Conservation (phyloP, 345 rosid species). For the Corymbia maculata region DNA sequence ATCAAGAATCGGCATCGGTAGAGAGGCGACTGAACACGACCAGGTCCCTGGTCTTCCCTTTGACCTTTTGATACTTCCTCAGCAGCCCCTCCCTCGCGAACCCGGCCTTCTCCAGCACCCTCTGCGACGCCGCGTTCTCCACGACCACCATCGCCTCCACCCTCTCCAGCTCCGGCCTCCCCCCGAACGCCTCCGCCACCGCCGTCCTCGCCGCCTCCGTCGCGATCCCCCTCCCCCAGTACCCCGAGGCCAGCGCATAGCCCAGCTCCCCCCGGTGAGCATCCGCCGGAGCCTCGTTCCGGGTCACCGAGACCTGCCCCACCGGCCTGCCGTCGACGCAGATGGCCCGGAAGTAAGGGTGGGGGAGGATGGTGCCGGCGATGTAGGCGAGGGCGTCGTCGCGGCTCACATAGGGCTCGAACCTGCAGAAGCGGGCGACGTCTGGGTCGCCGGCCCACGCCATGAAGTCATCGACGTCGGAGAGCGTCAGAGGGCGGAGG, state of each 20-base stretch:
- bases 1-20: not conserved
- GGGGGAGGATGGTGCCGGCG: conserved; percentile 13
- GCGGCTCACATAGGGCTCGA: conserved; percentile 39
- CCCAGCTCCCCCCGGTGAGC: conserved; percentile 19
- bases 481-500: conserved; percentile 26
- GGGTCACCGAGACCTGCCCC: conserved; percentile 40
- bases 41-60: conserved; percentile 11
- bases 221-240: conserved; percentile 27
- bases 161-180: conserved; percentile 24
- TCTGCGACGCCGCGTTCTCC: conserved; percentile 14
- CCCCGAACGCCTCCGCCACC: not conserved
- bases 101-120: conserved; percentile 30
- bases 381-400: conserved; percentile 37
- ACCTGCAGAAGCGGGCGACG: conserved; percentile 41
- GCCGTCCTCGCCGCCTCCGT: conserved; percentile 15
- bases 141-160: conserved; percentile 23
- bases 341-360: conserved; percentile 59
- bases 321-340: conserved; percentile 39
- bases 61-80: conserved; percentile 5
- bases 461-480: conserved; percentile 57
- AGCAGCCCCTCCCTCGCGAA: conserved; percentile 20
- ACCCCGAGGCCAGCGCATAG: conserved; percentile 7
- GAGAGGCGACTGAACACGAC: conserved; percentile 21
- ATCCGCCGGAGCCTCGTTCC: conserved; percentile 16
- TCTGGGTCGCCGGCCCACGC: conserved; percentile 48